Percentiles rank a stretch among this genome's conserved stretches.
phyloP scores from a whole-genome alignment of 2,329 filamentous ascomycete species.

The Pyrenochaeta sp. region DNA sequence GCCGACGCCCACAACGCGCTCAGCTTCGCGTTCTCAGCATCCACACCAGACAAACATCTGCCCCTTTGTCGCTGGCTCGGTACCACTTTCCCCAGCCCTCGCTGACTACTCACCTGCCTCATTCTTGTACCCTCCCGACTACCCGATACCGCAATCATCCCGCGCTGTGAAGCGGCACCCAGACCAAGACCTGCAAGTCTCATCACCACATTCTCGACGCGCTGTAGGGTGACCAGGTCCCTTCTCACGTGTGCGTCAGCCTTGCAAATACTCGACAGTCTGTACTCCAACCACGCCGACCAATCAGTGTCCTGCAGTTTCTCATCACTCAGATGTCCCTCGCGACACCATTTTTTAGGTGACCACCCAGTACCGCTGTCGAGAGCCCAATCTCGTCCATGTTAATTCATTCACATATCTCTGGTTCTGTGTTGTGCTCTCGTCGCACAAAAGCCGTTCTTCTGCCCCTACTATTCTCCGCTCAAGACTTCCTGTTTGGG shows the following conservation, averaged over 20 bases:
- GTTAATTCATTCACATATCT: neutral
- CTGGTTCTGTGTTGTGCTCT: constrained; percentile 1
- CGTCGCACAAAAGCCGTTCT: neutral
- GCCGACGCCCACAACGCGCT: constrained; percentile 14
- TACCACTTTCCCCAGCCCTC: neutral
- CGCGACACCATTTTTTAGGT: constrained; percentile 1
- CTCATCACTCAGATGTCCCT: constrained; percentile 36
- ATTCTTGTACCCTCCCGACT: constrained; percentile 9
- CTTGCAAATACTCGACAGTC: constrained; percentile 24
- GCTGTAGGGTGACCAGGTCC: constrained; percentile 15
- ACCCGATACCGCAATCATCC: constrained; percentile 11
- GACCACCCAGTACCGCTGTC: constrained; percentile 2
- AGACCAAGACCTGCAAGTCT: constrained; percentile 9
- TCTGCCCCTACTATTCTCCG: neutral
- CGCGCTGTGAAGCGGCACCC: constrained; percentile 6
- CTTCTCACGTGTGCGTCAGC: constrained; percentile 32
- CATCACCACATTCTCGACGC: constrained; percentile 8
- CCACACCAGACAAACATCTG: constrained; percentile 1
- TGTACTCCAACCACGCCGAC: constrained; percentile 18
- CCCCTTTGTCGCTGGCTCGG: too few species aligned
- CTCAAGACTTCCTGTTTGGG: constrained; percentile 19
- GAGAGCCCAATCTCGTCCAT: neutral
- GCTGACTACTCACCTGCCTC: neutral
- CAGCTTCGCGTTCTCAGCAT: constrained; percentile 10
- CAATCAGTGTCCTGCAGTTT: constrained; percentile 45